These are phyloP conservation scores for baker's yeast (Saccharomyces cerevisiae) DNA, from an alignment of 805 yeast genomes.

Conservation along the genomic window DNA sequence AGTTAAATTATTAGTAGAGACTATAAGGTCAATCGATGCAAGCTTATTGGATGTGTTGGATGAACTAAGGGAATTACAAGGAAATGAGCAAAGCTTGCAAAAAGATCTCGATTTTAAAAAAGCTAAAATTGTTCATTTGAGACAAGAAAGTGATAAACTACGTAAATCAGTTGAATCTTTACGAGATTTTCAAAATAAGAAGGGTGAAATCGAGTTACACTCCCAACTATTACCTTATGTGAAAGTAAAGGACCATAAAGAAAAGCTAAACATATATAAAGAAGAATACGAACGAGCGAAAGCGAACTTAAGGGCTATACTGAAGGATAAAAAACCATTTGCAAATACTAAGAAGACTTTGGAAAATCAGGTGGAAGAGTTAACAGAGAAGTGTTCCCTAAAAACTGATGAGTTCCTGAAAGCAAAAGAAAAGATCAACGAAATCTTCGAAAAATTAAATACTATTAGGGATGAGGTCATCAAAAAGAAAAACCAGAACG, in stretches of 20 bases:
- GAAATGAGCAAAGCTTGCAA: slow-evolving; percentile 32
- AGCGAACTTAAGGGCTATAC: slow-evolving; percentile 19
- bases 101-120: slow-evolving; percentile 31
- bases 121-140: slow-evolving; percentile 28
- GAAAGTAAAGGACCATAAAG: slow-evolving; percentile 35
- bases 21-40: slow-evolving; percentile 72
- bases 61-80: slow-evolving; percentile 45
- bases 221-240: slow-evolving; percentile 43
- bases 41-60: slow-evolving; percentile 51
- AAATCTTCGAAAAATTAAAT: slow-evolving; percentile 12
- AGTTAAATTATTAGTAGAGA: slow-evolving; percentile 62
- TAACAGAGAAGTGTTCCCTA: slow-evolving; percentile 6
- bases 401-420: slow-evolving; percentile 9
- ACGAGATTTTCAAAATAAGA: slow-evolving; percentile 40
- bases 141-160: slow-evolving; percentile 31
- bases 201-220: slow-evolving; percentile 40
- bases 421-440: slow-evolving; percentile 1
- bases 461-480: slow-evolving; percentile 11
- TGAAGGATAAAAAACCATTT: slow-evolving; percentile 22
- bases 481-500: slow-evolving; percentile 11
- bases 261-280: slow-evolving; percentile 22
- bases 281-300: slow-evolving; percentile 24
- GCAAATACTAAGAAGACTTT: slow-evolving; percentile 24
- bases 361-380: slow-evolving; percentile 16
- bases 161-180: slow-evolving; percentile 43